A percentile compares a stretch with the other conserved stretches of the same genome.
Evolutionary conservation across 2,329 filamentous ascomycete species (phyloP).

Genomic region (Thielaviopsis musarum): DNA sequence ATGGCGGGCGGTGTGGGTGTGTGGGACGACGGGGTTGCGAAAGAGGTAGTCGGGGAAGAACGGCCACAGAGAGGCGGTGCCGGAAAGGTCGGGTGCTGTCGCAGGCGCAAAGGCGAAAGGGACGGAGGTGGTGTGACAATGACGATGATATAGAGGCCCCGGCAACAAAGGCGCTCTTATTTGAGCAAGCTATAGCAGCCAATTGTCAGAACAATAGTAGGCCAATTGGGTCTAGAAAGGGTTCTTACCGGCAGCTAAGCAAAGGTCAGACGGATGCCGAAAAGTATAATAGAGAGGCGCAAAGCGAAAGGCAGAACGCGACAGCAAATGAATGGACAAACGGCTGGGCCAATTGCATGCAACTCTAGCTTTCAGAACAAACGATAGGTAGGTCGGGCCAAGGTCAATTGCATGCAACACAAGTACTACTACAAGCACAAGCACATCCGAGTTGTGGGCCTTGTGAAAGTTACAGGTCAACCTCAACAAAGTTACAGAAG

Average conservation of each 20-base stretch:
- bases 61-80: neutral
- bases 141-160: neutral
- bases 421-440: neutral
- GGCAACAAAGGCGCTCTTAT: neutral
- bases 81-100: neutral
- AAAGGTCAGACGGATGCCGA: neutral
- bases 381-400: neutral
- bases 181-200: neutral
- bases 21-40: neutral
- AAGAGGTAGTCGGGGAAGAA: neutral
- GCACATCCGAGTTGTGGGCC: neutral
- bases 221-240: neutral
- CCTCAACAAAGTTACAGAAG: neutral
- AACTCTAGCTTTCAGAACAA: neutral
- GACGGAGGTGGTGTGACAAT: neutral
- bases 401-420: neutral
- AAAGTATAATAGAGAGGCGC: neutral
- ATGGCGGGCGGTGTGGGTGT: conserved; percentile 28
- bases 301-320: neutral
- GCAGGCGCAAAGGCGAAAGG: neutral
- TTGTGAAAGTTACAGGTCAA: too few species aligned
- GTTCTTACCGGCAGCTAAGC: neutral
- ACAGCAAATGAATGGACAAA: neutral
- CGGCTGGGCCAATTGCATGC: neutral
- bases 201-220: neutral